Conservation (phyloP, 176 grass and related monocot genomes). For the Carex scoparia region DNA sequence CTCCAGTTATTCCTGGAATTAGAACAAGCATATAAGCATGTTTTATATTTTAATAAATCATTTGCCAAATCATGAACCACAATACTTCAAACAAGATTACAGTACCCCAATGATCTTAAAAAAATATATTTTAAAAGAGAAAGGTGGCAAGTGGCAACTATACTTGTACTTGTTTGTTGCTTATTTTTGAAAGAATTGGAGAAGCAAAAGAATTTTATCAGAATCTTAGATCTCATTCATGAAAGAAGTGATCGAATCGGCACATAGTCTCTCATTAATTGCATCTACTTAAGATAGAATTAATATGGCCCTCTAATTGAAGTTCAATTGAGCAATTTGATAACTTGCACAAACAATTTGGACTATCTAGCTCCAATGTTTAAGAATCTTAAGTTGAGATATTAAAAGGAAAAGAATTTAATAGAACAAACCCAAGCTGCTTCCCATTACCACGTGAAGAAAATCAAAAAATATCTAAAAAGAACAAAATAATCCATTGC, state of each 20-base stretch:
- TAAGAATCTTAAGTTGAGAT: background rate
- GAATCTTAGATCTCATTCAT: constrained; percentile 24
- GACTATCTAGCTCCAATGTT: background rate
- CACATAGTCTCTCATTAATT: background rate
- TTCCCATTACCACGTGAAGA: constrained; percentile 27
- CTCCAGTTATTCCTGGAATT: constrained; percentile 85
- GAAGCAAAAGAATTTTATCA: constrained; percentile 9
- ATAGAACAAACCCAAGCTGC: constrained; percentile 21
- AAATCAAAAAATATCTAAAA: background rate
- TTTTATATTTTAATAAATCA: background rate
- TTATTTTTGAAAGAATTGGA: background rate
- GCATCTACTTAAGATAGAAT: constrained; percentile 7
- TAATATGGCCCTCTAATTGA: background rate
- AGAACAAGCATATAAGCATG: background rate
- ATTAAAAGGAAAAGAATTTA: background rate
- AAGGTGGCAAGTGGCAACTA: background rate
- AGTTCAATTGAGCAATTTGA: constrained; percentile 17
- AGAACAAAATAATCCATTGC: background rate
- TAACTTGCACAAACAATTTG: background rate
- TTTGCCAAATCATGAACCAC: background rate
- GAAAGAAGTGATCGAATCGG: background rate
- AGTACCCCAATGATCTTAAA: background rate
- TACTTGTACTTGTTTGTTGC: constrained; percentile 12
- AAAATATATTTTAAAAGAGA: background rate
- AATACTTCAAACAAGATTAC: background rate